Evolutionary conservation across 495 filamentous ascomycete genomes (phyloP).

Genomic region (Amphirosellinia nigrospora): DNA sequence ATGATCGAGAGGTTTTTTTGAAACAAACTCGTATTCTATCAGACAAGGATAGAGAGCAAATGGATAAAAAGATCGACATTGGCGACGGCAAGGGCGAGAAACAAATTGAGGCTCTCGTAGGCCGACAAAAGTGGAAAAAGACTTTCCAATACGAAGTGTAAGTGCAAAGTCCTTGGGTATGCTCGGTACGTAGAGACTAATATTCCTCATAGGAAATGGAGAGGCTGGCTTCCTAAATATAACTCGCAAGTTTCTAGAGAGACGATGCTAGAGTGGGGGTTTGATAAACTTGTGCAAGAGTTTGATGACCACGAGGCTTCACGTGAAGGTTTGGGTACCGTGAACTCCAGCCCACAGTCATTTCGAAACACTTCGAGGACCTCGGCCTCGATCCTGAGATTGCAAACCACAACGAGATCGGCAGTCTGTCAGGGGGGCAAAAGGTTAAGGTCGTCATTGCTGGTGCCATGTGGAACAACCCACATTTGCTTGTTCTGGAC

Average conservation of each 20-base stretch:
- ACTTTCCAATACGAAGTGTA: conserved; percentile 97
- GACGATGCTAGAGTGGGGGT: conserved; percentile 83
- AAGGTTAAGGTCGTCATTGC: conserved; percentile 99
- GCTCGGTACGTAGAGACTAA: not conserved
- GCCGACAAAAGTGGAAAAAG: conserved; percentile 99
- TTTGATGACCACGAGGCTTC: conserved; percentile 99
- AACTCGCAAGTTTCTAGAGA: conserved; percentile 94
- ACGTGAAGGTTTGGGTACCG: conserved; percentile 95
- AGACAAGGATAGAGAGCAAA: conserved; percentile 81
- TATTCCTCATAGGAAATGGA: conserved; percentile 72
- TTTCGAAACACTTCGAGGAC: conserved; percentile 97
- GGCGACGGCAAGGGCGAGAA: conserved; percentile 79
- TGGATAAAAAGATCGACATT: conserved; percentile 86
- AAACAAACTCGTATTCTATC: conserved; percentile 96
- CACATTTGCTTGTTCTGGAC: conserved; percentile 95
- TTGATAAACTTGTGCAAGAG: conserved; percentile 92
- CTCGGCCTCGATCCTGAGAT: conserved; percentile 96
- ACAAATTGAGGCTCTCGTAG: conserved; percentile 86
- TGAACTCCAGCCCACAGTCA: conserved; percentile 86
- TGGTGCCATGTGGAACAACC: conserved; percentile 99
- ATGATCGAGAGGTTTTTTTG: conserved; percentile 94
- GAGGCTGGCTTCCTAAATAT: conserved; percentile 83
- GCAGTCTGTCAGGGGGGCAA: conserved; percentile 95
- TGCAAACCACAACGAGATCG: conserved; percentile 98
- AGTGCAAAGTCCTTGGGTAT: conserved; percentile 37